Evolutionary conservation across 2,329 filamentous ascomycete genomes (phyloP).

Genomic region (Colletotrichum cuscutae): DNA sequence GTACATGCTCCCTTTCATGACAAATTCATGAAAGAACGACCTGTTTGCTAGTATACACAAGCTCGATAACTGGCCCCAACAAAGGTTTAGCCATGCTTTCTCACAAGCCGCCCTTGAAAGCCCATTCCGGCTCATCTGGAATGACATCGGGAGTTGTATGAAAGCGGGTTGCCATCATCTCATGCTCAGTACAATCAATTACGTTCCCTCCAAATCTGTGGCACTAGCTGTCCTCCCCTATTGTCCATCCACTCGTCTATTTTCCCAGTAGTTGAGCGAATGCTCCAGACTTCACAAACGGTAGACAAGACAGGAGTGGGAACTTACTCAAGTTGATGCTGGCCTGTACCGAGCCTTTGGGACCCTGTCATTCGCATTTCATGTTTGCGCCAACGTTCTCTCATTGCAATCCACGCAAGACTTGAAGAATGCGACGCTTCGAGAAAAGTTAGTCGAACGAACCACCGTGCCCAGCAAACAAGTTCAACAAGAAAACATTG

Average conservation of each 20-base stretch:
- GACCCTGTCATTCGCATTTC: not conserved
- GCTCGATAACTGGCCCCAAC: not conserved
- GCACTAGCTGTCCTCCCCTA: not conserved
- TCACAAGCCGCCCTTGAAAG: not conserved
- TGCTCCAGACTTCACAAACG: not conserved
- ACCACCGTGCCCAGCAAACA: not conserved
- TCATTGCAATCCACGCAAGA: not conserved
- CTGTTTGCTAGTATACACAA: not conserved
- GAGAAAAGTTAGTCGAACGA: not conserved
- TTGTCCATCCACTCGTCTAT: not conserved
- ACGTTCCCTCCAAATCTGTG: not conserved
- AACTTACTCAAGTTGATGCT: not conserved
- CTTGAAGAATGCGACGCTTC: not conserved
- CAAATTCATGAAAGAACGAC: not conserved
- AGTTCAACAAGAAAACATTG: not conserved
- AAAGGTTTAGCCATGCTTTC: not conserved
- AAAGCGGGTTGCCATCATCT: not conserved
- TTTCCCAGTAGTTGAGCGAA: not conserved
- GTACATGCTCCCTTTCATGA: not conserved
- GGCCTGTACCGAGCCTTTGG: not conserved
- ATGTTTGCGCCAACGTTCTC: not conserved
- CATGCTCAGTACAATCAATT: not conserved
- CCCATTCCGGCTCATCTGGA: not conserved
- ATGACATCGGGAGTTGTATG: not conserved
- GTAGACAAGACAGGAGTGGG: not conserved